These are phyloP conservation scores for Adenanthera pavonina DNA, from an alignment of 306 rosid species.

Conservation along the genomic window DNA sequence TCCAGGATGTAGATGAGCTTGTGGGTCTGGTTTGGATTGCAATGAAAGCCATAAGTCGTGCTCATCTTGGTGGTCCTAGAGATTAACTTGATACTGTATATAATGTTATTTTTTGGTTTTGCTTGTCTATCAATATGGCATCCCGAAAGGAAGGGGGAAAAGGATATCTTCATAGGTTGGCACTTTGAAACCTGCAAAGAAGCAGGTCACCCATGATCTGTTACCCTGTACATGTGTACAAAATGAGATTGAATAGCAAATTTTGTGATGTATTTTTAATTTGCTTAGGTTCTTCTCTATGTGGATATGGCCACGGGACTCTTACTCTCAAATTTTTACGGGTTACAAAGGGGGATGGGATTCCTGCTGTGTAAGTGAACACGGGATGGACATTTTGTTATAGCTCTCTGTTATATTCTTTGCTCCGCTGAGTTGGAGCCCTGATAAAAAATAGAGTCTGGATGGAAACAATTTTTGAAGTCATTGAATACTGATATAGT, in stretches of 20 bases:
- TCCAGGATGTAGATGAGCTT: conserved; percentile 82
- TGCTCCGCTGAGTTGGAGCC: conserved; percentile 66
- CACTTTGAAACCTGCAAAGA: conserved; percentile 52
- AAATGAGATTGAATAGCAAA: conserved; percentile 72
- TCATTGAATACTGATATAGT: conserved; percentile 55
- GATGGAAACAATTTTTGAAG: conserved; percentile 64
- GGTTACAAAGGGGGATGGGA: conserved; percentile 57
- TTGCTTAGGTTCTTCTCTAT: conserved; percentile 47
- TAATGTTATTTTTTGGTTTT: conserved; percentile 44
- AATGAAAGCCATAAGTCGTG: conserved; percentile 58
- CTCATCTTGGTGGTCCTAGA: conserved; percentile 67
- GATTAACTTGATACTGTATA: conserved; percentile 73
- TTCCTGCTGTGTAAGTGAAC: conserved; percentile 42
- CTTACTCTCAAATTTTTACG: conserved; percentile 55
- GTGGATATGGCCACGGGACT: conserved; percentile 56
- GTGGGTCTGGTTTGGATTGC: conserved; percentile 65
- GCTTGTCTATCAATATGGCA: conserved; percentile 48
- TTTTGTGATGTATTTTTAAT: conserved; percentile 54
- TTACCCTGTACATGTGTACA: conserved; percentile 84
- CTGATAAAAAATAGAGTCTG: conserved; percentile 46
- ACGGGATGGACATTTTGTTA: conserved; percentile 48
- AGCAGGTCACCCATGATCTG: conserved; percentile 45
- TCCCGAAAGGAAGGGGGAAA: conserved; percentile 45
- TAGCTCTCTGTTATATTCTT: conserved; percentile 58
- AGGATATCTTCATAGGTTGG: conserved; percentile 41